These are phyloP conservation scores for Canavalia ensiformis DNA, from an alignment of 306 rosid species.

Conservation along the genomic window DNA sequence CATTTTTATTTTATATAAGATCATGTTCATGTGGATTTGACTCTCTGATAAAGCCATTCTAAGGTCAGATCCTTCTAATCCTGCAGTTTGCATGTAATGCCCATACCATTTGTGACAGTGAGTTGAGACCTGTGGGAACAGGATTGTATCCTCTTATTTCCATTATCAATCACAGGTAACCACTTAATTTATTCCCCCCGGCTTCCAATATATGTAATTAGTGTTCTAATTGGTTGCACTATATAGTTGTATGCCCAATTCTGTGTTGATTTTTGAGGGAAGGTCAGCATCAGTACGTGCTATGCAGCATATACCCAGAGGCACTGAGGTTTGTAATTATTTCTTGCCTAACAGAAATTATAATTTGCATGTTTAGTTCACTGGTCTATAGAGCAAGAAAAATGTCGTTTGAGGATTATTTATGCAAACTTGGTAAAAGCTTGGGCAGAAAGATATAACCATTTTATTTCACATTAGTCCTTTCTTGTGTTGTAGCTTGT, in stretches of 20 bases:
- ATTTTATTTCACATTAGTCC: not conserved
- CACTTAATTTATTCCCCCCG: conserved; percentile 9
- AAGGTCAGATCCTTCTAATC: conserved; percentile 47
- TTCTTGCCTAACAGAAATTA: not conserved
- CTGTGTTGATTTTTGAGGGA: conserved; percentile 89
- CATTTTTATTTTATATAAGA: conserved; percentile 9
- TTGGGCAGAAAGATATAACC: not conserved
- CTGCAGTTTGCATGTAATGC: conserved; percentile 98
- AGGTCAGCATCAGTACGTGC: conserved; percentile 81
- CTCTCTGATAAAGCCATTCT: conserved; percentile 39
- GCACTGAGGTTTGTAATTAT: conserved; percentile 71
- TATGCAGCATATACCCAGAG: conserved; percentile 73
- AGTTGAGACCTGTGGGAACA: conserved; percentile 90
- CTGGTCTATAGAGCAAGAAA: conserved; percentile 38
- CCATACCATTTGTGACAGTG: conserved; percentile 92
- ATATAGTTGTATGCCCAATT: conserved; percentile 83
- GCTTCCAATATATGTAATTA: conserved; percentile 9
- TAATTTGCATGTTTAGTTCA: conserved; percentile 26
- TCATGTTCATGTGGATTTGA: conserved; percentile 25
- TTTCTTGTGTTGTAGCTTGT: conserved; percentile 7
- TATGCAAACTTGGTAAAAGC: conserved; percentile 14
- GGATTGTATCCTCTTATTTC: conserved; percentile 93
- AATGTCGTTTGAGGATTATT: conserved; percentile 33
- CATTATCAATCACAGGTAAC: conserved; percentile 92
- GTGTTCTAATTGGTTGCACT: conserved; percentile 51